Evolutionary conservation across 441 rosid species (phyloP), one percentile per base, ranked within the genome.

Genomic region (Biscutella laevigata): DNA sequence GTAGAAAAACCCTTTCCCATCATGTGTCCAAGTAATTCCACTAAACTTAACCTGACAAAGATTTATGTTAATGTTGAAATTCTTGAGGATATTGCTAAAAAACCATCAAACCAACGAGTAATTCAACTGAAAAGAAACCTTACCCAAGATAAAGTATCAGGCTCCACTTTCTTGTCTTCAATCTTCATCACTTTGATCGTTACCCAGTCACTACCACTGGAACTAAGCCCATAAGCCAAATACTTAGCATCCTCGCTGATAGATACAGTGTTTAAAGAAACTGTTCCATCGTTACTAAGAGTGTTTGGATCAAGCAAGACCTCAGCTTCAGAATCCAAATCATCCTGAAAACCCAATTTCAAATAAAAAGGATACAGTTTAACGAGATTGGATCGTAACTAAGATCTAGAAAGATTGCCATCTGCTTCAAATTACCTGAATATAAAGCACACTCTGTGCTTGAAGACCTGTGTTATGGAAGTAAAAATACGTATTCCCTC

Each of bases 191-290:
- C 74, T 45, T 92, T 82, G 30, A 92, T 73, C 0, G 84, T 86
- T 41, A 75, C 79, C 97, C 99, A 92, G 66, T 88, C 99, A 22
- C 99, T 92, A 34, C 99, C 97, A 50, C 90, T 94, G 0, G 90
- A 62, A 66, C 99, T 86, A 59, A 94, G 84, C 42, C 83, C 95
- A 36, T 84, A 84, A 0, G 95, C 95, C 72, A 86, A 53, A 68
- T 77, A 79, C 67, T 79, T 81, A 6, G 80, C 92, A 55, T 88
- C 94, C 80, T 84, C 74, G 24, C 99, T 86, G 4, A 86, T 69
- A 8, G 84, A 64, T 49, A 74, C n/a, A 0, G 69, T 78, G 61
- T 38, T 79, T 38, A 86, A 65, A 7, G 96, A 53, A 27, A 86
- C 90, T 1, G 97, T 88, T 64, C 97, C 96, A 61, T 94, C 99